Conservation (phyloP, 148 eudicot species). For the Heliamphora exappendiculata region DNA sequence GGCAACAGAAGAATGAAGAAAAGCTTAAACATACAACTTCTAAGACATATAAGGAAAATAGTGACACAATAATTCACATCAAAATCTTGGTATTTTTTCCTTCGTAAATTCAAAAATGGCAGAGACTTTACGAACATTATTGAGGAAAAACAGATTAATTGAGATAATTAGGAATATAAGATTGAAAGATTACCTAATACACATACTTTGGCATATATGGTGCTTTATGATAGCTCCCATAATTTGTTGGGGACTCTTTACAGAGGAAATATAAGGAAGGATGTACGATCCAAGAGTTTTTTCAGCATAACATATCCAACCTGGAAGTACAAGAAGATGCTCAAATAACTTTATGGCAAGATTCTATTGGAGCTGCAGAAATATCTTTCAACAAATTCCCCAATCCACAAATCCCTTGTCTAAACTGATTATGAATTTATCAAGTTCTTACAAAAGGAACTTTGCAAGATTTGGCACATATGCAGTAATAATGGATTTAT, state of each 20-base stretch:
- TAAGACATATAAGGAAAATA: background rate
- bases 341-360: background rate
- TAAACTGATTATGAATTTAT: background rate
- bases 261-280: conserved; percentile 90
- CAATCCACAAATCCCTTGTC: background rate
- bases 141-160: background rate
- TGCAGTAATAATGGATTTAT: background rate
- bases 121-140: background rate
- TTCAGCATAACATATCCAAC: conserved; percentile 99
- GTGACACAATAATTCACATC: background rate
- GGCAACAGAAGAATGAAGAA: background rate
- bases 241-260: conserved; percentile 95
- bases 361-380: background rate
- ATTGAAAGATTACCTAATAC: conserved; percentile 46
- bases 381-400: background rate
- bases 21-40: background rate
- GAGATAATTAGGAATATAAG: background rate
- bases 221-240: conserved; percentile 84
- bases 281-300: conserved; percentile 93
- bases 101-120: background rate
- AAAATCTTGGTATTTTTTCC: background rate
- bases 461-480: background rate
- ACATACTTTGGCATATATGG: conserved; percentile 56
- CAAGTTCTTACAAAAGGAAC: background rate
- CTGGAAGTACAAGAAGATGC: conserved; percentile 31